Evolutionary conservation across 805 yeast genomes (phyloP), one percentile per base, ranked within the genome.

Genomic region (Pichia membranifaciens): DNA sequence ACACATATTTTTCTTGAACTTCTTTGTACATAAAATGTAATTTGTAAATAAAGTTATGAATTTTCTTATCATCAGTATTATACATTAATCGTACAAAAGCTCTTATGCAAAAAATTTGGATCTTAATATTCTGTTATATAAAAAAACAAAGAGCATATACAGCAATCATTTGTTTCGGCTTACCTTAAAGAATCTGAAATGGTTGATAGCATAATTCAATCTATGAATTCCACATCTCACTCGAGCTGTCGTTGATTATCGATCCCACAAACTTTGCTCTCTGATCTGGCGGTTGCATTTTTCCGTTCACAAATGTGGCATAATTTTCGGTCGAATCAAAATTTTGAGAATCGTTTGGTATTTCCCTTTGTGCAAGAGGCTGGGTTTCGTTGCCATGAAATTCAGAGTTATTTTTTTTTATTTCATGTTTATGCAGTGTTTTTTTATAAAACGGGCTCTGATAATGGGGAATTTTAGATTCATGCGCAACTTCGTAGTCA

Each of bases 311-410:
- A 20, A 25, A 38, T 7, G 37, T 31, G 2, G 25, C 6, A 17
- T 44, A 38, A 16, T 46, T 46, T 17, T 46, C 45, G n/a, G 36
- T 37, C 16, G 44, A 20, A 29, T 36, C 43, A 41, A 46, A 46
- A 12, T 37, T 35, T 21, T 41, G 37, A 3, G 12, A 5, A 17
- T 41, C 40, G 10, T 41, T 46, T 31, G 49, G 49, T 28, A 41
- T n/a, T 2, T 35, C 36, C 12, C 44, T 34, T 28, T 44, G 41
- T 28, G 25, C 31, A 38, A 32, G 4, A 15, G 13, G 17, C 5
- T 29, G 12, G 21, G 29, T 32, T 38, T 29, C 23, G 17, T 18
- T 5, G 9, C 16, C 16, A 21, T 36, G 20, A 9, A 23, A 15
- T 25, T 39, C 33, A 6, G 28, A 17, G 9, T 32, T 31, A 6